phyloP scores from a whole-genome alignment of 345 rosid species.

The Gossypium mustelinum region DNA sequence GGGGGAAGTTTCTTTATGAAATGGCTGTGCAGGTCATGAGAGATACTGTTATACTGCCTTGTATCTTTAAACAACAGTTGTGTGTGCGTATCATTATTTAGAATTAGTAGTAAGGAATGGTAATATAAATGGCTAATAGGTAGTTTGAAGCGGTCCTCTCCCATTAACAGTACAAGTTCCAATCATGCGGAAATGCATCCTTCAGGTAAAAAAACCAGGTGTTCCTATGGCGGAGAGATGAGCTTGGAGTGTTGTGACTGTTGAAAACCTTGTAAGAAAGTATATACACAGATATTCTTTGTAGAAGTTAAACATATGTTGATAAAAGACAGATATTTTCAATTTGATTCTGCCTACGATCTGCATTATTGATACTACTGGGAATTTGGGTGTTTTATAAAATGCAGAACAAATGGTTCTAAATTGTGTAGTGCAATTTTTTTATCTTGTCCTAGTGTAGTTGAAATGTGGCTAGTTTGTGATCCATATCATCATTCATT shows the following conservation, averaged over 20 bases:
- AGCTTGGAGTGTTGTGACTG: background rate
- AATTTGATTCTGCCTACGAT: background rate
- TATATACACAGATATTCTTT: background rate
- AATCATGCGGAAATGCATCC: background rate
- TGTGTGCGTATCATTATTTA: conserved; percentile 1
- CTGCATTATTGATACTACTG: background rate
- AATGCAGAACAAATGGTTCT: background rate
- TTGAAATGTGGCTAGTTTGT: background rate
- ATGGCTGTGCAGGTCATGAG: background rate
- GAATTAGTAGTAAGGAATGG: background rate
- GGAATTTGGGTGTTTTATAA: background rate
- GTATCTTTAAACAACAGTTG: background rate
- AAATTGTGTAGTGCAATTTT: background rate
- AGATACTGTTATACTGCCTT: background rate
- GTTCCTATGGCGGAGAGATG: background rate
- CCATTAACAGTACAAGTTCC: background rate
- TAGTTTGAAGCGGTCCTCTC: background rate
- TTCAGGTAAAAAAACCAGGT: background rate
- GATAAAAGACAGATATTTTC: background rate
- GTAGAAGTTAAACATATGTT: background rate
- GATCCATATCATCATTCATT: background rate
- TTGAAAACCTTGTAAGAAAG: background rate
- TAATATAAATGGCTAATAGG: background rate
- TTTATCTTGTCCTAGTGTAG: background rate
- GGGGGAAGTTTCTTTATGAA: background rate